These are phyloP conservation scores for Kalanchoe fedtschenkoi DNA, from an alignment of 164 flowering plant genomes.

Conservation along the genomic window DNA sequence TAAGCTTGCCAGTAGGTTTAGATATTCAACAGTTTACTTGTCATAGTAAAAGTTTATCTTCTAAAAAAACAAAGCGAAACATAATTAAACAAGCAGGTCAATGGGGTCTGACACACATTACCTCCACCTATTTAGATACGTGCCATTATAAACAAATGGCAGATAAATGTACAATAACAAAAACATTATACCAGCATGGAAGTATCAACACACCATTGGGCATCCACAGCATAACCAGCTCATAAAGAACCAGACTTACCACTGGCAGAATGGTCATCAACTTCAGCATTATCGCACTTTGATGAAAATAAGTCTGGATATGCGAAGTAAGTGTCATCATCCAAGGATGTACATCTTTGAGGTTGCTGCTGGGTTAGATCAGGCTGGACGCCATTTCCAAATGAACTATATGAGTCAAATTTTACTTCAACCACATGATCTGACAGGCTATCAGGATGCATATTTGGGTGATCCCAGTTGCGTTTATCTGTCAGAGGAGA, in stretches of 20 bases:
- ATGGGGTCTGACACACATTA: no score
- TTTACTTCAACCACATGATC: neutral
- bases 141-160: no score
- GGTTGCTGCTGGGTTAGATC: conserved; percentile 21
- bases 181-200: no score
- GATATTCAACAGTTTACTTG: no score
- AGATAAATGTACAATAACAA: no score
- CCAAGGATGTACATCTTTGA: conserved; percentile 53
- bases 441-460: neutral
- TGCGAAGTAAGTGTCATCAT: conserved; percentile 64
- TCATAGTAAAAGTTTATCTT: no score
- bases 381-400: conserved; percentile 15
- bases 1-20: no score
- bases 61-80: no score
- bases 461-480: conserved; percentile 20
- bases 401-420: conserved; percentile 20
- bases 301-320: conserved; percentile 73
- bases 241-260: neutral
- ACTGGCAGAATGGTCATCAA: conserved; percentile 15
- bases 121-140: no score
- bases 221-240: neutral
- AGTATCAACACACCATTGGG: no score
- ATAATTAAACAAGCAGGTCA: no score
- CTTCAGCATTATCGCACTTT: conserved; percentile 20
- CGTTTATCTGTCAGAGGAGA: conserved; percentile 15